phyloP scores from a whole-genome alignment of 2,329 filamentous ascomycete species.

The Cryphonectria japonica region DNA sequence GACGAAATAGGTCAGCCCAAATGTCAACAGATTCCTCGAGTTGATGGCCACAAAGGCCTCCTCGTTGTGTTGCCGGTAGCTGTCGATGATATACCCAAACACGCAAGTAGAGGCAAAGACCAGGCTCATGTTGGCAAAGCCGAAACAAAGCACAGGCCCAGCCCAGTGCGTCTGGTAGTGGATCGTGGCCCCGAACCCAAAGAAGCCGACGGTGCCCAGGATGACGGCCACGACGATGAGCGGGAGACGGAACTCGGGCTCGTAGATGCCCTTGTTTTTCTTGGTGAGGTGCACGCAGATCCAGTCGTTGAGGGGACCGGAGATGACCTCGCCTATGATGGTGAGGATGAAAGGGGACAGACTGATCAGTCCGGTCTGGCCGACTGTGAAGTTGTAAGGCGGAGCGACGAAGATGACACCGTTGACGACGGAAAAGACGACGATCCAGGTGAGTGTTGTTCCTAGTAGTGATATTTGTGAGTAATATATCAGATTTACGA shows the following conservation, averaged over 20 bases:
- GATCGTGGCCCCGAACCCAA: constrained; percentile 50
- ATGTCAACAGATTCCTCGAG: constrained; percentile 51
- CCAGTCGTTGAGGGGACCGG: constrained; percentile 52
- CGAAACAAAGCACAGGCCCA: constrained; percentile 52
- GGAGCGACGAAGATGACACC: constrained; percentile 52
- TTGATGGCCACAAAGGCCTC: constrained; percentile 58
- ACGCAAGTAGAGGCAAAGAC: constrained; percentile 52
- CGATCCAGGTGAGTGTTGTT: constrained; percentile 38
- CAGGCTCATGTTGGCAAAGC: constrained; percentile 52
- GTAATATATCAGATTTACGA: too few species aligned
- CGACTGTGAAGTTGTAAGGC: constrained; percentile 56
- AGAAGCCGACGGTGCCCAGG: constrained; percentile 49
- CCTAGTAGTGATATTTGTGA: constrained; percentile 20
- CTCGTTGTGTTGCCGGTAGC: constrained; percentile 49
- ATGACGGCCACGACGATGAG: constrained; percentile 46
- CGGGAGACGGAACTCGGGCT: constrained; percentile 56
- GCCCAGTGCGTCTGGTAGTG: constrained; percentile 51
- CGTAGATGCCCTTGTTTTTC: constrained; percentile 55
- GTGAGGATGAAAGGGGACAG: constrained; percentile 54
- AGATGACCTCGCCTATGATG: constrained; percentile 49
- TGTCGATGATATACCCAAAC: constrained; percentile 55
- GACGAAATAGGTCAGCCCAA: constrained; percentile 50
- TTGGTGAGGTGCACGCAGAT: constrained; percentile 49
- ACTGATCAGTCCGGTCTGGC: constrained; percentile 53
- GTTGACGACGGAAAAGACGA: constrained; percentile 52